These are phyloP conservation scores for Proliferodiscus dingleyae DNA, from an alignment of 2,329 filamentous ascomycete species.

Conservation along the genomic window DNA sequence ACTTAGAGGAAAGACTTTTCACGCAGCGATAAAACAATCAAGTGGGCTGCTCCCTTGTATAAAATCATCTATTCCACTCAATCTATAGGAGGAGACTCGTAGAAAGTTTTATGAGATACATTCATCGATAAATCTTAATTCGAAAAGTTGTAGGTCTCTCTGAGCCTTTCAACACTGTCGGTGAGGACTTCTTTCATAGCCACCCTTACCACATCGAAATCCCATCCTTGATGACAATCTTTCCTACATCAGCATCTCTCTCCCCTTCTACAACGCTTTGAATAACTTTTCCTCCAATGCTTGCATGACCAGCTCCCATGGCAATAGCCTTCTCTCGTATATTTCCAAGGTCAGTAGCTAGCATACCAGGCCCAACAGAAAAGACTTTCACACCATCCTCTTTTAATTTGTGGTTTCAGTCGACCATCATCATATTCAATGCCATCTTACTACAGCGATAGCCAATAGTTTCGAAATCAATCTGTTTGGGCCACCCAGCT, in stretches of 20 bases:
- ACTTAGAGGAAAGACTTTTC: too few relatives aligned
- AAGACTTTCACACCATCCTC: constrained; percentile 47
- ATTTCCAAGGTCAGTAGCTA: constrained; percentile 42
- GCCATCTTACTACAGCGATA: constrained; percentile 40
- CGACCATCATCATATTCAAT: constrained; percentile 44
- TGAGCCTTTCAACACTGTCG: too few relatives aligned
- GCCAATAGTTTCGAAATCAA: constrained; percentile 27
- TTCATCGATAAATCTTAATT: too few relatives aligned
- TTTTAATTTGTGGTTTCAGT: constrained; percentile 38
- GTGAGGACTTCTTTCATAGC: too few relatives aligned
- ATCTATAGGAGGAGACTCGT: too few relatives aligned
- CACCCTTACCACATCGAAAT: too few relatives aligned
- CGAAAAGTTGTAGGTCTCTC: too few relatives aligned
- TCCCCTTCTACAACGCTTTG: constrained; percentile 36
- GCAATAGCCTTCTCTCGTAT: constrained; percentile 16
- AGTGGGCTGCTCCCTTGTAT: too few relatives aligned
- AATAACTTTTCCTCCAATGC: constrained; percentile 35
- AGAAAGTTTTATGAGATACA: too few relatives aligned
- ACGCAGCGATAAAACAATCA: too few relatives aligned
- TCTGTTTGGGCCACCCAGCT: constrained; percentile 14
- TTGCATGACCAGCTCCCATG: constrained; percentile 30
- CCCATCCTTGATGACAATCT: too few relatives aligned
- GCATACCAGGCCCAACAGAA: constrained; percentile 41
- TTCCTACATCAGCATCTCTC: constrained; percentile 37
- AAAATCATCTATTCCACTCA: too few relatives aligned